Percentiles rank a stretch among this genome's conserved stretches.
phyloP scores from a whole-genome alignment of 2,329 filamentous ascomycete species.

The Exserohilum turcica region DNA sequence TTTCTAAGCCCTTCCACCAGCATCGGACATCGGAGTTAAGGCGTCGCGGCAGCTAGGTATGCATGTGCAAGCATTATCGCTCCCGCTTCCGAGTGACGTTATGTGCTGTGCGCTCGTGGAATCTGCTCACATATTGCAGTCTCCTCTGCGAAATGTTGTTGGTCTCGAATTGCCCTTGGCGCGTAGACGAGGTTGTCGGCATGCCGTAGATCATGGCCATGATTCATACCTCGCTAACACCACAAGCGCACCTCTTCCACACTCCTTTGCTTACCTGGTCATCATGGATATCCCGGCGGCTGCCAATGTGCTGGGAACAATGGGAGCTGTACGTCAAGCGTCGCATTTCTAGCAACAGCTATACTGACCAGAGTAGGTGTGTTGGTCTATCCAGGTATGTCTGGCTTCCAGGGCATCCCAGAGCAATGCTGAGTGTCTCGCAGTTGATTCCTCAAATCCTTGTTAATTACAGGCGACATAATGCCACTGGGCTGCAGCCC shows the following conservation, averaged over 20 bases:
- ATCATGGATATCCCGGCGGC: conserved; percentile 61
- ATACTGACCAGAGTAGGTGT: conserved; percentile 48
- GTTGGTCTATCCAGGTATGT: conserved; percentile 67
- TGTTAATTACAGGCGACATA: conserved; percentile 69
- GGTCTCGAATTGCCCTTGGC: neutral
- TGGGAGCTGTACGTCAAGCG: conserved; percentile 58
- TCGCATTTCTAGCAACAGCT: neutral
- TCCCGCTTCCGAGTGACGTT: neutral
- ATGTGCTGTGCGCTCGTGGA: neutral
- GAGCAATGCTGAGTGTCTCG: neutral
- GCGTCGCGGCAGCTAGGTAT: conserved; percentile 12
- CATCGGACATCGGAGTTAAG: conserved; percentile 19
- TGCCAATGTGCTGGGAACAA: conserved; percentile 64
- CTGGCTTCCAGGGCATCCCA: neutral
- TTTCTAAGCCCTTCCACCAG: conserved; percentile 26
- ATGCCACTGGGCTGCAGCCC: conserved; percentile 68
- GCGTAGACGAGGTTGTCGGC: neutral
- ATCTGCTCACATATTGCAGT: neutral
- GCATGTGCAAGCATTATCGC: conserved; percentile 7
- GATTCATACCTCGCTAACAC: neutral
- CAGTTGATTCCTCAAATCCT: conserved; percentile 72
- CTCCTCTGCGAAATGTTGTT: neutral
- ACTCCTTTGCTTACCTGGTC: neutral
- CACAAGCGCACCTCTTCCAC: neutral
- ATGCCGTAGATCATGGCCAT: neutral